Evolutionary conservation across 1,284 basidiomycete genomes (phyloP).

Genomic region (Ganoderma lingzhi): DNA sequence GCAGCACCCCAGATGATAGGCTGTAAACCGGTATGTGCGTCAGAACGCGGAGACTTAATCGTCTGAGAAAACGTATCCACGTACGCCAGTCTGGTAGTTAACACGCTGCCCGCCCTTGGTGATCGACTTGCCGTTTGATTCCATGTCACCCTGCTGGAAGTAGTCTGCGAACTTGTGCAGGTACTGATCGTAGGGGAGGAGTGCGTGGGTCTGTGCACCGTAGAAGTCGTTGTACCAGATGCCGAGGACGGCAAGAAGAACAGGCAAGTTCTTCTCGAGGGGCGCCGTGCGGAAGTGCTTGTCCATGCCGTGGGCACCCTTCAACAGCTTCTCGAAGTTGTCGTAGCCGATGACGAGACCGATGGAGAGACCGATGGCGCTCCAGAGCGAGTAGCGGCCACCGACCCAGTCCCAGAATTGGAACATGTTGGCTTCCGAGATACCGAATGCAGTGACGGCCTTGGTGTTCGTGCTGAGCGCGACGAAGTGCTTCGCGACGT

Average conservation of each 20-base stretch:
- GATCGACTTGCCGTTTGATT: constrained; percentile 97
- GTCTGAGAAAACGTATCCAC: constrained; percentile 40
- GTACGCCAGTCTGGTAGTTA: constrained; percentile 94
- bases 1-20: constrained; percentile 99
- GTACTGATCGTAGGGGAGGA: constrained; percentile 98
- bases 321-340: constrained; percentile 91
- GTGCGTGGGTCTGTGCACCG: constrained; percentile 92
- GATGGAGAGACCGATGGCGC: constrained; percentile 96
- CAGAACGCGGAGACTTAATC: not conserved
- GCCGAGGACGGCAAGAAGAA: constrained; percentile 90
- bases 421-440: constrained; percentile 96
- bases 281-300: constrained; percentile 92
- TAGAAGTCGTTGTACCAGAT: constrained; percentile 99
- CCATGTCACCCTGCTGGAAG: constrained; percentile 99
- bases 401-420: constrained; percentile 99
- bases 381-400: constrained; percentile 98
- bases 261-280: constrained; percentile 92
- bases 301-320: constrained; percentile 98
- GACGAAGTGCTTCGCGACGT: constrained; percentile 99
- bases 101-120: constrained; percentile 95
- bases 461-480: constrained; percentile 97
- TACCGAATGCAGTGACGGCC: constrained; percentile 96
- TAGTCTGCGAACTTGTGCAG: constrained; percentile 99
- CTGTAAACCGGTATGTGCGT: constrained; percentile 45
- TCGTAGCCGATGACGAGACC: constrained; percentile 94